phyloP scores from a whole-genome alignment of 73 alveolate species.

The Stentor roeselii region DNA sequence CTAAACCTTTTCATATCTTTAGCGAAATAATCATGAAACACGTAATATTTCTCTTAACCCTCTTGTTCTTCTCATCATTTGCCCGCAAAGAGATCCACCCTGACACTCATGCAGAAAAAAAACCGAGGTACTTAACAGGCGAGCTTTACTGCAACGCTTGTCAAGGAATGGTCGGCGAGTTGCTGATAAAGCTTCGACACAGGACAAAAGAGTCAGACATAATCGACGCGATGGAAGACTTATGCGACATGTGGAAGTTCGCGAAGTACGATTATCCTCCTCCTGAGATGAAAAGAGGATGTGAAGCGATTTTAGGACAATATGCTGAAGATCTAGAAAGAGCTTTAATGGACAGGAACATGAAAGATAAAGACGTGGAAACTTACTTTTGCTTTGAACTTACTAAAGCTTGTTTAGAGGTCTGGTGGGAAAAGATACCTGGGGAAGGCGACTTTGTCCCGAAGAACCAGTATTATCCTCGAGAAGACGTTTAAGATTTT shows the following conservation, averaged over 20 bases:
- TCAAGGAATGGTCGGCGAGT: constrained; percentile 81
- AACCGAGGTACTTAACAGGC: constrained; percentile 25
- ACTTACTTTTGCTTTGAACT: constrained; percentile 57
- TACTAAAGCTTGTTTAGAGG: constrained; percentile 66
- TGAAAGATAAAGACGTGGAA: constrained; percentile 64
- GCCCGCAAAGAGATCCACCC: background rate
- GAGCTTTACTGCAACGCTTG: constrained; percentile 91
- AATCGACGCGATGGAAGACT: constrained; percentile 63
- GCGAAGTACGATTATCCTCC: constrained; percentile 89
- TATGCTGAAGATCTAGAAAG: constrained; percentile 79
- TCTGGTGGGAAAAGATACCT: constrained; percentile 44
- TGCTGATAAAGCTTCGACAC: constrained; percentile 64
- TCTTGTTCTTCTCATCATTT: background rate
- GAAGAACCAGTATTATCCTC: background rate
- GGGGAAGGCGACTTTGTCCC: constrained; percentile 16
- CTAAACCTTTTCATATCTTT: background rate
- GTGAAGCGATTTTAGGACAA: constrained; percentile 75
- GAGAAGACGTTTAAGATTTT: background rate
- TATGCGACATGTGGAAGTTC: constrained; percentile 78
- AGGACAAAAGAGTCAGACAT: constrained; percentile 74
- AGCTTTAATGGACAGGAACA: constrained; percentile 60
- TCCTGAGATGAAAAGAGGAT: constrained; percentile 87
- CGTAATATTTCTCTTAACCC: background rate
- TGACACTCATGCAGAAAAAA: background rate
- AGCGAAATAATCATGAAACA: background rate